These are phyloP conservation scores for Candida sanyaensis DNA, from an alignment of 1,139 yeast genomes.

Conservation along the genomic window DNA sequence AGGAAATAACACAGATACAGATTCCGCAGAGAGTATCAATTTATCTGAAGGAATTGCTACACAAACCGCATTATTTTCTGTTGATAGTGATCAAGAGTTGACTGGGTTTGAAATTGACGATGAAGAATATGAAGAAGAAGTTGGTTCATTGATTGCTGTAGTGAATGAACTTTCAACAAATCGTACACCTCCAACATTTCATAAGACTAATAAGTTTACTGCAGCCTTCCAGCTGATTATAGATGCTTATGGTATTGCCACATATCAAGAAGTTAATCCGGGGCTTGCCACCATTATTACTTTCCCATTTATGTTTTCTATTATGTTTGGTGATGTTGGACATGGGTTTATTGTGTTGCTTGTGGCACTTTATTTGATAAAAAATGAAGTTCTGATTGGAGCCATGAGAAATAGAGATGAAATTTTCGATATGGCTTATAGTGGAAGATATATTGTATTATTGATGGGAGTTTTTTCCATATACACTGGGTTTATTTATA, in stretches of 20 bases:
- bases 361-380: conserved; percentile 70
- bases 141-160: conserved; percentile 48
- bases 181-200: conserved; percentile 91
- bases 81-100: conserved; percentile 33
- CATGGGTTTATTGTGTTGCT: conserved; percentile 83
- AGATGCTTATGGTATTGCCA: conserved; percentile 93
- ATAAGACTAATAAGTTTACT: conserved; percentile 89
- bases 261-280: conserved; percentile 94
- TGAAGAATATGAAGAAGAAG: conserved; percentile 28
- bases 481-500: conserved; percentile 90
- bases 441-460: conserved; percentile 85
- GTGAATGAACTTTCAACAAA: conserved; percentile 80
- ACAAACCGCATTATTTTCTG: conserved; percentile 47
- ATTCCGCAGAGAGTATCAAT: conserved; percentile 9
- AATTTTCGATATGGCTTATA: conserved; percentile 93
- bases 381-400: conserved; percentile 66
- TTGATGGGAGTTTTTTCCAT: conserved; percentile 93
- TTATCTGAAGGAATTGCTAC: conserved; percentile 13
- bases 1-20: conserved; percentile 5
- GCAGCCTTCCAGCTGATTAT: conserved; percentile 88
- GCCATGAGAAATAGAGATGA: conserved; percentile 79
- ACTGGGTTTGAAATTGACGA: conserved; percentile 16
- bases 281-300: conserved; percentile 94
- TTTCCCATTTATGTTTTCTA: conserved; percentile 98
- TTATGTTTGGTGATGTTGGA: conserved; percentile 98